Conservation (phyloP, 768 basidiomycete genomes). For the Lyophyllum decastes region DNA sequence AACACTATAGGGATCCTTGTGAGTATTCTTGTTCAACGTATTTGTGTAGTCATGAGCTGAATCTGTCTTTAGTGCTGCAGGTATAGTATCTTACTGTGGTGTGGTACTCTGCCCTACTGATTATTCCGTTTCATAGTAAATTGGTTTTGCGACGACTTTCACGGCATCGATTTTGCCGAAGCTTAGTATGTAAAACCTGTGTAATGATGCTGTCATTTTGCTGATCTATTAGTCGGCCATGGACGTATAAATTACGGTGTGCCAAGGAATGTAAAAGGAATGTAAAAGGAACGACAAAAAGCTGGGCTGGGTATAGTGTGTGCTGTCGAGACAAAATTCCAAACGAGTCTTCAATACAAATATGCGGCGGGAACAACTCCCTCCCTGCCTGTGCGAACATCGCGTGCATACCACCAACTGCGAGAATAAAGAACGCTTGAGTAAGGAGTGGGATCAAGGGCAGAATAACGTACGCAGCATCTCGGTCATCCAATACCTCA, state of each 20-base stretch:
- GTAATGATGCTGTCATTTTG: neutral
- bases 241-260: neutral
- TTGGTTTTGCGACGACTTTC: neutral
- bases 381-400: conserved; percentile 75
- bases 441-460: neutral
- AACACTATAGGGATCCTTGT: conserved; percentile 81
- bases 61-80: conserved; percentile 18
- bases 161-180: neutral
- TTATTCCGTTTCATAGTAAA: conserved; percentile 4
- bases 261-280: neutral
- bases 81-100: conserved; percentile 2
- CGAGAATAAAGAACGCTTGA: conserved; percentile 19
- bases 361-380: conserved; percentile 93
- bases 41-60: neutral
- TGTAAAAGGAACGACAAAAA: conserved; percentile 10
- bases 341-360: conserved; percentile 61
- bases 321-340: conserved; percentile 36
- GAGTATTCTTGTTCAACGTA: conserved; percentile 30
- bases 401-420: conserved; percentile 95
- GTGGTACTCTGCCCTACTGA: neutral
- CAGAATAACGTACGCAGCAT: conserved; percentile 64
- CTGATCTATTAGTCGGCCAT: neutral
- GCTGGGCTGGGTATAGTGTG: conserved; percentile 25
- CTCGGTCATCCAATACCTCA: conserved; percentile 78
- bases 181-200: neutral